These are phyloP conservation scores for Leccinellum luteum DNA, from an alignment of 768 basidiomycete genomes.

Conservation along the genomic window DNA sequence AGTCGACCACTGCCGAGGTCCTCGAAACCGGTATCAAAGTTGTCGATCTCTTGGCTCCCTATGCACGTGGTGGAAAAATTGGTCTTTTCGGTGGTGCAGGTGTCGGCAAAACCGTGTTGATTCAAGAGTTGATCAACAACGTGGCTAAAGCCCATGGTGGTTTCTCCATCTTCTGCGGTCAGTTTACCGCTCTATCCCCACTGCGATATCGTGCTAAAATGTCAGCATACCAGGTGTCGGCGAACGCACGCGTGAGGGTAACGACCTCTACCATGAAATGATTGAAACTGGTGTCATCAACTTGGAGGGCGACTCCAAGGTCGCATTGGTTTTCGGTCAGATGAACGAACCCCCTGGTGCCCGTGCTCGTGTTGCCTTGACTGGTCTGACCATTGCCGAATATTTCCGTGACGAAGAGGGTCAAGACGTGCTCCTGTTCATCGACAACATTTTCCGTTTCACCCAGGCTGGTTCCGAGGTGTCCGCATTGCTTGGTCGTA, in stretches of 20 bases:
- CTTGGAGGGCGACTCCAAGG: slow-evolving; percentile 99
- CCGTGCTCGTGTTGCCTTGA: slow-evolving; percentile 99
- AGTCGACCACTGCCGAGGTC: slow-evolving; percentile 98
- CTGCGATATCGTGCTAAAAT: slow-evolving; percentile 4
- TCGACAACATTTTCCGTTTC: slow-evolving; percentile 99
- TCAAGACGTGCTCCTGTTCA: slow-evolving; percentile 99
- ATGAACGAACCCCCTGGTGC: slow-evolving; percentile 99
- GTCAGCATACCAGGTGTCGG: slow-evolving; percentile 73
- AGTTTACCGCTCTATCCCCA: slow-evolving; percentile 19
- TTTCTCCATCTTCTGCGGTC: slow-evolving; percentile 99
- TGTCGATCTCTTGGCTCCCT: slow-evolving; percentile 98
- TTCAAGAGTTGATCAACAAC: slow-evolving; percentile 99
- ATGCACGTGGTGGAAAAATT: slow-evolving; percentile 99
- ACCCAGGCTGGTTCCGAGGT: slow-evolving; percentile 99
- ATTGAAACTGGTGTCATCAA: slow-evolving; percentile 99
- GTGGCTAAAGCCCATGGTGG: slow-evolving; percentile 99
- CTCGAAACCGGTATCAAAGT: slow-evolving; percentile 99
- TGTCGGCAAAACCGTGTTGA: slow-evolving; percentile 99
- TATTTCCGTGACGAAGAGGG: slow-evolving; percentile 99
- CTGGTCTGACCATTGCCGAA: slow-evolving; percentile 98
- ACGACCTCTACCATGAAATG: slow-evolving; percentile 99
- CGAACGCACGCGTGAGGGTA: slow-evolving; percentile 99
- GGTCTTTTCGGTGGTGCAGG: slow-evolving; percentile 99
- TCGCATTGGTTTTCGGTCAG: slow-evolving; percentile 99
- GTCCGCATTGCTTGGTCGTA: slow-evolving; percentile 99